Evolutionary conservation across 305 asterid species (phyloP).

Genomic region (Euphrasia arctica): DNA sequence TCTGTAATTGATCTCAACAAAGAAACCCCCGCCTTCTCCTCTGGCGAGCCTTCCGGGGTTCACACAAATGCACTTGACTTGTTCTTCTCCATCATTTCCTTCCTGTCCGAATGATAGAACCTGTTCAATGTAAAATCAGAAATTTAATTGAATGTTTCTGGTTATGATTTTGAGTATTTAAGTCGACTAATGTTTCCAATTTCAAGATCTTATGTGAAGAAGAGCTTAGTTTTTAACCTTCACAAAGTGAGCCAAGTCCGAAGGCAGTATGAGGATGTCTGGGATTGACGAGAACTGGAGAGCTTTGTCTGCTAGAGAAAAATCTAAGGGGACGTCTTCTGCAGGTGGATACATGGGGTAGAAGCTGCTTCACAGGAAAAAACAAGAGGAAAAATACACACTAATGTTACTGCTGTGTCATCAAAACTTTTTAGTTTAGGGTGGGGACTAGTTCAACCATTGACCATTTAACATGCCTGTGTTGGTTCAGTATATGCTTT

Average conservation of each 20-base stretch:
- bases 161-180: slow-evolving; percentile 2
- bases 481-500: slow-evolving; percentile 73
- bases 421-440: background rate
- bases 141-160: background rate
- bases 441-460: slow-evolving; percentile 1
- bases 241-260: slow-evolving; percentile 82
- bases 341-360: slow-evolving; percentile 95
- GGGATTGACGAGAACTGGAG: slow-evolving; percentile 67
- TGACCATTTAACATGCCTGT: slow-evolving; percentile 47
- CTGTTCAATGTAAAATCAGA: slow-evolving; percentile 33
- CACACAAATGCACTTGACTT: slow-evolving; percentile 68
- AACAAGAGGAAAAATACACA: background rate
- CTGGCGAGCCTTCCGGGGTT: slow-evolving; percentile 94
- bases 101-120: slow-evolving; percentile 53
- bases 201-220: background rate
- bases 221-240: slow-evolving; percentile 46
- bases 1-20: slow-evolving; percentile 71
- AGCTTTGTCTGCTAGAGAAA: slow-evolving; percentile 73
- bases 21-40: slow-evolving; percentile 97
- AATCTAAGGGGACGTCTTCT: slow-evolving; percentile 81
- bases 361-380: slow-evolving; percentile 62
- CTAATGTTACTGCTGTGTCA: background rate
- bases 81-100: slow-evolving; percentile 54
- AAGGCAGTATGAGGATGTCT: slow-evolving; percentile 80
- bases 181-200: background rate